phyloP scores from a whole-genome alignment of 176 grass and related monocot species.

The Carex scoparia region DNA sequence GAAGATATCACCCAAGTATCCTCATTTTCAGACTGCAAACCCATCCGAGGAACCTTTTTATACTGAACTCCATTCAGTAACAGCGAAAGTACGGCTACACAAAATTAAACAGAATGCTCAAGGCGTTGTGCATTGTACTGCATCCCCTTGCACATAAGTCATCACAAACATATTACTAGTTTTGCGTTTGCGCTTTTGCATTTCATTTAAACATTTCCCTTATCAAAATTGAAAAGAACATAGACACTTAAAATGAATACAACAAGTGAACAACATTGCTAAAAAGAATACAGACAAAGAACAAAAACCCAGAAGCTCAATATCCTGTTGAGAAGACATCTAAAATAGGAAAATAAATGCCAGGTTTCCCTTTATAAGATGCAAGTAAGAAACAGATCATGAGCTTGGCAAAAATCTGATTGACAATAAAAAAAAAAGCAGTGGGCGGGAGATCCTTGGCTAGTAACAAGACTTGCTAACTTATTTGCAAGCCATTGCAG shows the following conservation, averaged over 20 bases:
- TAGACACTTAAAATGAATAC: background rate
- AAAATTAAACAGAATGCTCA: background rate
- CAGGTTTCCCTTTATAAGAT: background rate
- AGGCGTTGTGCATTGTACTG: background rate
- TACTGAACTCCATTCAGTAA: background rate
- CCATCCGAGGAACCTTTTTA: background rate
- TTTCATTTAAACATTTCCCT: background rate
- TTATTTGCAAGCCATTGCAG: background rate
- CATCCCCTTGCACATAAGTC: background rate
- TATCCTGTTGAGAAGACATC: background rate
- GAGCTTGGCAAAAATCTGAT: background rate
- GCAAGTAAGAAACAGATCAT: background rate
- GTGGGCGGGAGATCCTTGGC: too few relatives aligned
- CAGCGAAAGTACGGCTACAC: too few relatives aligned
- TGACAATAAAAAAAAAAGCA: background rate
- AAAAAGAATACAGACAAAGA: background rate
- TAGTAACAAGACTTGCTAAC: too few relatives aligned
- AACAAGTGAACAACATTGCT: background rate
- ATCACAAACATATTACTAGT: background rate
- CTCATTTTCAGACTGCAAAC: background rate
- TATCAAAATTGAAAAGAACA: background rate
- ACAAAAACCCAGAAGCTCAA: background rate
- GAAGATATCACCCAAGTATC: background rate
- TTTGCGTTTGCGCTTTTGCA: background rate
- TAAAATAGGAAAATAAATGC: background rate